Base-by-base conservation (phyloP, 2,329 filamentous ascomycete genomes). In the Ciborinia camelliae region DNA sequence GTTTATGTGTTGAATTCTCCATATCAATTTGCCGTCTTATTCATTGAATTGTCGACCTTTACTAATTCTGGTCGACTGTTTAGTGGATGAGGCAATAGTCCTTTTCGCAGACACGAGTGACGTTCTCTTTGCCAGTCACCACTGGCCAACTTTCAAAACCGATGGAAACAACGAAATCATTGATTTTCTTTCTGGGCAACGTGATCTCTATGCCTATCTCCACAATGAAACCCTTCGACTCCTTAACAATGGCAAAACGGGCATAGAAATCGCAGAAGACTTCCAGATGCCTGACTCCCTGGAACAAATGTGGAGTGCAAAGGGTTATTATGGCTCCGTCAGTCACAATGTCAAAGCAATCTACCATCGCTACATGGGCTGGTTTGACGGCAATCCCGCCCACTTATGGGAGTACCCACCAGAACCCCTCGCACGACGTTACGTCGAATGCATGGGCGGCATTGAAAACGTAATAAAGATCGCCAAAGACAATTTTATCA, bases 281-380 rank as follows among this genome's bases (percentile, higher is more conserved):
- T 68, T 80, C 10, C 57, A 52, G 14, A 64, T 80, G 2, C 77
- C 78, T 4, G 73, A 73, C 0, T 65, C 67, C 3, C 68, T 79
- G 50, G 28, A 52, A 52, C 30, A 32, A 14, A n/a, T n/a, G 18
- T 32, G 28, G 28, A 66, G 71, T n/a, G 52, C 67, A 18, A 68
- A 70, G n/a, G 77, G 76, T 0, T 79, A 72, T 66, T 79, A 79
- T 61, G 76, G 76, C 8, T 76, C 69, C 1, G 37, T 79, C 2
- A 77, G 70, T 61, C 76, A 79, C 58, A 79, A 78, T 63, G 74
- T 78, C 67, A 80, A 76, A 65, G 76, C 70, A 1, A 76, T 78
- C 39, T 77, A 78, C 43, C 72, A 77, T 51, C 67, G 66, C 35
- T 73, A 73, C 48, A 71, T 73, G 68, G 65, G 62, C 9, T 73